Base-by-base conservation (phyloP, 176 grass and related monocot species). In the Zoysia pacifica region DNA sequence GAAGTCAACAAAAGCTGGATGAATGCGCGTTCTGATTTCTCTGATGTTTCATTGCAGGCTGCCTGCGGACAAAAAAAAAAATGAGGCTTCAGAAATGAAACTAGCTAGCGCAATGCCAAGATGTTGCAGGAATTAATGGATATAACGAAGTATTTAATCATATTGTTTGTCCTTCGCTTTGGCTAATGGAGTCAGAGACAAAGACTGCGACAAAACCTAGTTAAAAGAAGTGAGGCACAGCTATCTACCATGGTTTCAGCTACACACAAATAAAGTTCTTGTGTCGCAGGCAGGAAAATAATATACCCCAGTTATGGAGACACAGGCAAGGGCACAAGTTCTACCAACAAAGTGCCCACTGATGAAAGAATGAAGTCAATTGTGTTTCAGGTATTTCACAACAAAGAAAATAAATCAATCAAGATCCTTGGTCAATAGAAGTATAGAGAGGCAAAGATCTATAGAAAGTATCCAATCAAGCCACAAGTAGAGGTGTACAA, bases 1-100 rank as follows among this genome's bases (percentile, higher is more conserved):
- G 86, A 88, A 69, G 76, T 88, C 76, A 99, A 78, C 64, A 99
- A 86, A 81, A 99, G 41, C 86, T 99, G 96, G 86, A 93, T 74
- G 77, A 99, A 99, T 73, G 65, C 39, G 18, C 47, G 64, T 84
- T 99, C 96, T 42, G 83, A 79, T 89, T 93, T 95, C 13, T 87
- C 96, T 66, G 88, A 91, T 39, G 73, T 72, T 74, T 88, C 96
- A 82, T 99, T 88, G 65, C 81, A 87, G 51, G 90, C 90, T 79
- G 90, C 88, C 96, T 99, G 86, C 49, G 6, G 79, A 65, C 62
- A n/a, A 76, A 50, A 73, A 73, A 18, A 48, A 78, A 66, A 13
- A 43, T 63, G 72, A 82, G 65, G 79, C 9, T 71, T 86, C 65
- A 67, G 70, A 58, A 61, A 85, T 73, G 72, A 77, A 72, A 81